These are phyloP conservation scores for Phialophora expanda DNA, from an alignment of 2,329 filamentous ascomycete species.

Conservation along the genomic window DNA sequence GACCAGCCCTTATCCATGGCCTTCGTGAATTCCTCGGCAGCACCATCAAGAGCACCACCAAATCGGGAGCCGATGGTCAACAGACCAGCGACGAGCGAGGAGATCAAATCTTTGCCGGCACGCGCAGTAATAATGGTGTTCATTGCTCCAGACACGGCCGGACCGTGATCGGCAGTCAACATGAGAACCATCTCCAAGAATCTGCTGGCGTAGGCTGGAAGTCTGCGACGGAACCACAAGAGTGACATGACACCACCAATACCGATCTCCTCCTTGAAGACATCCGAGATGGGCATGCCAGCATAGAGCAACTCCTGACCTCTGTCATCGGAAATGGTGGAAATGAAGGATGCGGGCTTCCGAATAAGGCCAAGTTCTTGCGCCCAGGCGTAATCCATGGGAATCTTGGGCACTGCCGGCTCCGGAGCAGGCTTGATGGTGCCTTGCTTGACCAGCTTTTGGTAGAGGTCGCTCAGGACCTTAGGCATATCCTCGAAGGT, in stretches of 20 bases:
- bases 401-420: constrained; percentile 96
- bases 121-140: constrained; percentile 99
- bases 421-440: constrained; percentile 84
- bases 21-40: constrained; percentile 97
- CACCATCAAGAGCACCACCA: constrained; percentile 96
- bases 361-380: constrained; percentile 99
- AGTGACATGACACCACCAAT: constrained; percentile 99
- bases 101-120: constrained; percentile 98
- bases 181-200: constrained; percentile 99
- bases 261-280: constrained; percentile 98
- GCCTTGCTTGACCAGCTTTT: constrained; percentile 82
- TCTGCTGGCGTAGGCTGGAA: constrained; percentile 94
- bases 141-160: constrained; percentile 98
- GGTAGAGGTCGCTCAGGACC: constrained; percentile 79
- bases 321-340: constrained; percentile 99
- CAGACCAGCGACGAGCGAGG: constrained; percentile 91
- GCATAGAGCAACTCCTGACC: constrained; percentile 98
- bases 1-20: constrained; percentile 97
- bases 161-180: constrained; percentile 98
- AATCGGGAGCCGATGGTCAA: constrained; percentile 98
- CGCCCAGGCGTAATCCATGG: constrained; percentile 99
- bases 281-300: constrained; percentile 99
- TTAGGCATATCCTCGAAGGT: constrained; percentile 95
- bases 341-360: constrained; percentile 99
- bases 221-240: constrained; percentile 97